These are phyloP conservation scores for Scenedesmus sp. DNA, from an alignment of 163 green algal genomes.

Conservation along the genomic window DNA sequence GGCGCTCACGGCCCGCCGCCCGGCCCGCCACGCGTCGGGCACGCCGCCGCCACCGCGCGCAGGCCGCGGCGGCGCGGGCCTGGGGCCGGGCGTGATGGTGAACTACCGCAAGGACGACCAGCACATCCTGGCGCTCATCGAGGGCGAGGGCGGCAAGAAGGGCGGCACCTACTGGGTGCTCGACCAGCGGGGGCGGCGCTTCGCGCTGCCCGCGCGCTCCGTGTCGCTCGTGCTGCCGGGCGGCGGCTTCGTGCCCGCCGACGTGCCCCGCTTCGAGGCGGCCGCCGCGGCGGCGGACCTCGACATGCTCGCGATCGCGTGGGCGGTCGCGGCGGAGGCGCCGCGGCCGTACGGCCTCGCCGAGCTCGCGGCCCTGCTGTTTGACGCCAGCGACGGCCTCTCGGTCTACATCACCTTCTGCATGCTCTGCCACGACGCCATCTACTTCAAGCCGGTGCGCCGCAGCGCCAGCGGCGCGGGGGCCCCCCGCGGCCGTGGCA, in stretches of 20 bases:
- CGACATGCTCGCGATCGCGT: constrained; percentile 42
- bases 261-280: constrained; percentile 31
- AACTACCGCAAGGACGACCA: constrained; percentile 22
- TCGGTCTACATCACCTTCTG: constrained; percentile 41
- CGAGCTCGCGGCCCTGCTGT: constrained; percentile 34
- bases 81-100: constrained; percentile 31
- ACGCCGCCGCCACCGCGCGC: background rate
- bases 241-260: background rate
- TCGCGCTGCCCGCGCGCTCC: constrained; percentile 10
- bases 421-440: constrained; percentile 34
- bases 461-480: background rate
- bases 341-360: constrained; percentile 5
- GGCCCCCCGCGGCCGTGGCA: background rate
- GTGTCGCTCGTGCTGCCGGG: constrained; percentile 34
- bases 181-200: constrained; percentile 15
- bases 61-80: background rate
- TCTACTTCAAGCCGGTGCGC: constrained; percentile 47
- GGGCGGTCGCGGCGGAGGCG: constrained; percentile 43
- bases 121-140: constrained; percentile 27
- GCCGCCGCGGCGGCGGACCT: constrained; percentile 33
- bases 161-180: background rate
- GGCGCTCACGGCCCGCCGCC: background rate
- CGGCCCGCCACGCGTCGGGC: background rate
- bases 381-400: constrained; percentile 3
- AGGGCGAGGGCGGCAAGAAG: constrained; percentile 29